Conservation (phyloP, 306 rosid species). For the Mimosa bimucronata region DNA sequence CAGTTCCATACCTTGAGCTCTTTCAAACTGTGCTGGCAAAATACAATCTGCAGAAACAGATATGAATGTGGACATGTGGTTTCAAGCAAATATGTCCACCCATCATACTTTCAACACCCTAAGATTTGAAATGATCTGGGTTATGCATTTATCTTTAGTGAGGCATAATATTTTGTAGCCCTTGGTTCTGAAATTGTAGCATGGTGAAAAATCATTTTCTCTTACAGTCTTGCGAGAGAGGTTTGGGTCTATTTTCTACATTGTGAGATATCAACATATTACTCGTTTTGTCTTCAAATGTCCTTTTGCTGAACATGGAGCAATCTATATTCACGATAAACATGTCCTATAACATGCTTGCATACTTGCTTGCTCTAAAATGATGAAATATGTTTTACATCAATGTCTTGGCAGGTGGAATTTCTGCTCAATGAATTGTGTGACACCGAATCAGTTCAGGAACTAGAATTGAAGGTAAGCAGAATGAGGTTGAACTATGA, state of each 20-base stretch:
- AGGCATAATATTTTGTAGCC: slow-evolving; percentile 21
- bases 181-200: slow-evolving; percentile 24
- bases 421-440: slow-evolving; percentile 70
- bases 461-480: slow-evolving; percentile 77
- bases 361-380: slow-evolving; percentile 28
- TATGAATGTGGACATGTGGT: background rate
- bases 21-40: too few species aligned
- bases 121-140: slow-evolving; percentile 13
- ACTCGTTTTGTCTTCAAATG: background rate
- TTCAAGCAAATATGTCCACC: slow-evolving; percentile 20
- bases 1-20: too few species aligned
- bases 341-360: slow-evolving; percentile 15
- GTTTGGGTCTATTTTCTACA: slow-evolving; percentile 9
- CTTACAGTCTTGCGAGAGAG: slow-evolving; percentile 7
- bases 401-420: slow-evolving; percentile 64
- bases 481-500: slow-evolving; percentile 28
- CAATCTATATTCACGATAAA: background rate
- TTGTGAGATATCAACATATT: slow-evolving; percentile 1
- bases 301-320: slow-evolving; percentile 13
- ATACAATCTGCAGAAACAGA: background rate
- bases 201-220: background rate
- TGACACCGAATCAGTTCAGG: slow-evolving; percentile 70
- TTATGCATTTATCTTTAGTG: background rate
- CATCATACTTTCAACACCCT: slow-evolving; percentile 17
- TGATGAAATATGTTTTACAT: slow-evolving; percentile 23